A percentile compares a stretch with the other conserved stretches of the same genome.
phyloP scores from a whole-genome alignment of 2,329 filamentous ascomycete genomes.

The Calycina marina region DNA sequence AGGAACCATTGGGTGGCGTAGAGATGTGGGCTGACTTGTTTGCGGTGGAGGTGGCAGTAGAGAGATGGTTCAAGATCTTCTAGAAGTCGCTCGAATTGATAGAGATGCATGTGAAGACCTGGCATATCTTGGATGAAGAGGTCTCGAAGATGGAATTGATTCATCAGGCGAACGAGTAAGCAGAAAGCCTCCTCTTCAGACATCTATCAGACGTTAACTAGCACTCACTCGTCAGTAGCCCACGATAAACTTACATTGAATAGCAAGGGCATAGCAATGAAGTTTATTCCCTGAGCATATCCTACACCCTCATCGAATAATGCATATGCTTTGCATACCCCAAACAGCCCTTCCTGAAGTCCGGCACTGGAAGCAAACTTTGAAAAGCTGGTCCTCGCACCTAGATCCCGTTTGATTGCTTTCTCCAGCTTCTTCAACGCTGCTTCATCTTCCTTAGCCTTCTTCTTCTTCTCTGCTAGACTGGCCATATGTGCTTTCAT shows the following conservation, averaged over 20 bases:
- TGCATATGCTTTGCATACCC: slow-evolving; percentile 93
- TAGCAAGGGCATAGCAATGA: slow-evolving; percentile 87
- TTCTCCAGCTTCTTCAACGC: slow-evolving; percentile 77
- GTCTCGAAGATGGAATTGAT: slow-evolving; percentile 84
- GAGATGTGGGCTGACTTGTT: slow-evolving; percentile 76
- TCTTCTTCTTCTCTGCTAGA: slow-evolving; percentile 58
- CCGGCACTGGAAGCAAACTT: slow-evolving; percentile 87
- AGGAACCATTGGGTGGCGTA: slow-evolving; percentile 99
- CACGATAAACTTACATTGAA: slow-evolving; percentile 56
- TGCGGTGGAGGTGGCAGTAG: slow-evolving; percentile 83
- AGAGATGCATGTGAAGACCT: slow-evolving; percentile 81
- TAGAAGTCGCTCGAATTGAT: slow-evolving; percentile 85
- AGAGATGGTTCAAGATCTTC: slow-evolving; percentile 90
- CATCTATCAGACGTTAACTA: slow-evolving; percentile 44
- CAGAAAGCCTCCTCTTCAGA: slow-evolving; percentile 95
- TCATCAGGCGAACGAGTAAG: slow-evolving; percentile 86
- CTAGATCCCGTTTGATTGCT: slow-evolving; percentile 77
- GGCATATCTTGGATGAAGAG: slow-evolving; percentile 95
- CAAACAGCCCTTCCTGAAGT: slow-evolving; percentile 85
- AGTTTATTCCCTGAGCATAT: slow-evolving; percentile 98
- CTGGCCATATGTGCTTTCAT: slow-evolving; percentile 49
- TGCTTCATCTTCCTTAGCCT: slow-evolving; percentile 61
- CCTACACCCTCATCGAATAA: slow-evolving; percentile 88
- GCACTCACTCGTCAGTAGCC: not conserved
- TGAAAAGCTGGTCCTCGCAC: slow-evolving; percentile 86